Base-by-base conservation (phyloP, 768 basidiomycete species). In the Coprinopsis cinerea region DNA sequence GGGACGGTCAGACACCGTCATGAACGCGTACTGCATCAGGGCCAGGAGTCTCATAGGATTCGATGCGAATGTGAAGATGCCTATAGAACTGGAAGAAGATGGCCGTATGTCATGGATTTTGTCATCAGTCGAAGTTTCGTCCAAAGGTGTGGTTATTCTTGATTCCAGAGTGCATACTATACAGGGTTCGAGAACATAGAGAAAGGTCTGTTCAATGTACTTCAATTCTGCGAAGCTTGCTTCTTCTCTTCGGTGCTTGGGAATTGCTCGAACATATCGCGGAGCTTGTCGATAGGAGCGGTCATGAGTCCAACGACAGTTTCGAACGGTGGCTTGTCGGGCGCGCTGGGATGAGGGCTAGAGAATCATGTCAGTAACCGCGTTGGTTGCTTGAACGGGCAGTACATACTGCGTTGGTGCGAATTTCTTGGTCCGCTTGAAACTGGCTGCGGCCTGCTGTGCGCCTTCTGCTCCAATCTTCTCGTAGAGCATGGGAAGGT, bases 291-390 rank as follows among this genome's bases (percentile, higher is more conserved):
- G 22, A 83, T 63, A 0, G 82, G 82, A 0, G 75, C 71, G 0
- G 70, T 63, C 49, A 83, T 59, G 47, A 83, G 68, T 0, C 74
- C 80, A 2, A 67, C 73, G 15, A 82, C 52, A 0, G 79, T 85
- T 64, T 83, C 81, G 51, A 73, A 76, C 1, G 81, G 81, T 2
- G 81, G 79, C 52, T 76, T 69, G 58, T 82, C 74, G 1, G 81
- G 81, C 0, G 72, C 70, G 11, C 55, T 57, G 0, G 78, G 79
- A 55, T 81, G 79, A 4, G 77, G 55, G 22, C 79, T 80, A 53
- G 18, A 39, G 9, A 39, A 10, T 7, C 30, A 32, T 32, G 9
- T 7, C 7, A 7, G 30, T 32, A 10, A 39, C 20, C 22, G 42
- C 27, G 11, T 57, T 7, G 30, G 30, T 32, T 32, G 15, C 9